Conservation (phyloP, 148 eudicot genomes). For the Cornus kousa region DNA sequence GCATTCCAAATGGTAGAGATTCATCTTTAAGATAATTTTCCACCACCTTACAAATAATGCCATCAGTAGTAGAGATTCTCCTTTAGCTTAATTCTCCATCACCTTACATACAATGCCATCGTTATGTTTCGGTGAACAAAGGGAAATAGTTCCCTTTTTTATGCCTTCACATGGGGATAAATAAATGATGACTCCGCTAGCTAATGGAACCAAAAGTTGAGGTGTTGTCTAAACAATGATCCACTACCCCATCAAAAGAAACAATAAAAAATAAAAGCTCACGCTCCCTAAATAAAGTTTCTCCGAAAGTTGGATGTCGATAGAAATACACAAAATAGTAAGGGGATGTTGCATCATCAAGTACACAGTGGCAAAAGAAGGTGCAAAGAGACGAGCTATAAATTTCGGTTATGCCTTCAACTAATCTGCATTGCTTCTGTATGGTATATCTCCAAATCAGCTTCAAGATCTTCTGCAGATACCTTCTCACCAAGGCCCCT, state of each 20-base stretch:
- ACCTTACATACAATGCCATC: conserved; percentile 19
- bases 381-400: conserved; percentile 17
- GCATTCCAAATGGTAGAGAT: too few relatives aligned
- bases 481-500: conserved; percentile 54
- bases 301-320: conserved; percentile 28
- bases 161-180: conserved; percentile 21
- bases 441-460: conserved; percentile 76
- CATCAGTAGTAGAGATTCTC: conserved; percentile 16
- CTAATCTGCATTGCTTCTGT: conserved; percentile 51
- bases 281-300: conserved; percentile 31
- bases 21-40: not conserved
- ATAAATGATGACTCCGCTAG: conserved; percentile 4
- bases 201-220: conserved; percentile 25
- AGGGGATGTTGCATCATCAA: conserved; percentile 25
- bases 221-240: conserved; percentile 12
- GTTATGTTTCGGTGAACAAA: conserved; percentile 14
- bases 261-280: conserved; percentile 26
- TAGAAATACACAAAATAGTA: conserved; percentile 29
- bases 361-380: conserved; percentile 21
- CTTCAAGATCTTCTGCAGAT: conserved; percentile 9
- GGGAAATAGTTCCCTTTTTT: conserved; percentile 18
- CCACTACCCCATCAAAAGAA: conserved; percentile 20
- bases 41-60: not conserved
- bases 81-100: conserved; percentile 12
- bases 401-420: not conserved